Evolutionary conservation across 2,329 filamentous ascomycete genomes (phyloP), one percentile per base, ranked within the genome.

Genomic region (Blastomyces gilchristii): DNA sequence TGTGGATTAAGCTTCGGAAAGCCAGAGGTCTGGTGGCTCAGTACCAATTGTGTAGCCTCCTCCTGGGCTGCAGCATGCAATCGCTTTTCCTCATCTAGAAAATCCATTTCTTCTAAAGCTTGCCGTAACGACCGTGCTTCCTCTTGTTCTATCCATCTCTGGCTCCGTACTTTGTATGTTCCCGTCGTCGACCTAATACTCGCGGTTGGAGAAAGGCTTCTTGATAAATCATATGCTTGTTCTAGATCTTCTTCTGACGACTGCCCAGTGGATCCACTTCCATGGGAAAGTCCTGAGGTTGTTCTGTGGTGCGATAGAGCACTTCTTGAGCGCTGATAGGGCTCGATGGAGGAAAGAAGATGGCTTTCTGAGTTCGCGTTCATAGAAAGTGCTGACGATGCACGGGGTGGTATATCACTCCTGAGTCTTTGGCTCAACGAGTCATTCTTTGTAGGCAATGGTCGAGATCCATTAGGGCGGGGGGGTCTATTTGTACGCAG

Each of bases 31-130:
- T 80, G 80, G 70, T 87, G 85, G 69, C 82, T 83, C 80, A 81
- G 84, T n/a, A 87, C 85, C 45, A 87, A 75, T 67, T 86, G 82
- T 0, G 83, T 82, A 14, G 85, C 85, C 71, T 87, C 85, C 61
- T 85, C 80, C 68, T 85, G 82, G 16, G 85, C 85, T 12, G 82
- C 81, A 37, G 77, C 72, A 67, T 84, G 83, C 31, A 87, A 69
- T 60, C 76, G 77, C 28, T 70, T 64, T 67, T 78, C 74, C 61
- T 87, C 84, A 53, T 83, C 79, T 31, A 82, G 74, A 28, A 84
- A 66, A 67, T 86, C 83, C 76, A 86, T 79, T 64, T 82, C 81
- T 66, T 85, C 80, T 68, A 87, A 74, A 16, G 84, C 84, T 63
- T 80, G 77, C 16, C 83, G 77, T 59, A 87, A 69, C 22, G 81